These are phyloP conservation scores for Aspergillus ochraceoroseus DNA, from an alignment of 2,329 filamentous ascomycete species.

Conservation along the genomic window DNA sequence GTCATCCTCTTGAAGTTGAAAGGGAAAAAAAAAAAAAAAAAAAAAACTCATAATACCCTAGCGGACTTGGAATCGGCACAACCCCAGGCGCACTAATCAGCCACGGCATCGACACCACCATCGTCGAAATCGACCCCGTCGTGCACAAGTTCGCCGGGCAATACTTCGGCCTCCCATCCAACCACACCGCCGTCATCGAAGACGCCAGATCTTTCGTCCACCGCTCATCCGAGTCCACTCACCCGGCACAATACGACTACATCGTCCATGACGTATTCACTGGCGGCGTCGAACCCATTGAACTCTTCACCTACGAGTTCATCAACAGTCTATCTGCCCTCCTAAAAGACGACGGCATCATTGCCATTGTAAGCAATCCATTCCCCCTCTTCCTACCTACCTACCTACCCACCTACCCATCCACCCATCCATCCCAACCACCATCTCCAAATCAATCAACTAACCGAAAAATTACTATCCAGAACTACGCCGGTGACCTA, in stretches of 20 bases:
- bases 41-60: slow-evolving; percentile 33
- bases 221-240: slow-evolving; percentile 47
- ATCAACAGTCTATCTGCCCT: slow-evolving; percentile 64
- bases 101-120: slow-evolving; percentile 86
- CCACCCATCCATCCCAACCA: not conserved
- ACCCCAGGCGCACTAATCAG: slow-evolving; percentile 79
- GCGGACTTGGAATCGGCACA: slow-evolving; percentile 87
- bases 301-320: slow-evolving; percentile 84
- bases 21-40: not conserved
- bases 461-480: slow-evolving; percentile 41
- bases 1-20: not conserved
- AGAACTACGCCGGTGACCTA: slow-evolving; percentile 95
- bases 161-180: slow-evolving; percentile 73
- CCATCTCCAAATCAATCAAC: slow-evolving; percentile 8
- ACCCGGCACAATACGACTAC: slow-evolving; percentile 65
- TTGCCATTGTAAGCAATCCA: slow-evolving; percentile 71
- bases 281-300: slow-evolving; percentile 83
- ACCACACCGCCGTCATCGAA: slow-evolving; percentile 73
- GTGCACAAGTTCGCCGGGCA: slow-evolving; percentile 77
- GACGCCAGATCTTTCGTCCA: slow-evolving; percentile 71
- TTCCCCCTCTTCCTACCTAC: not conserved
- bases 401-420: not conserved
- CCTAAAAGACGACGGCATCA: slow-evolving; percentile 70
- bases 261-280: slow-evolving; percentile 98
- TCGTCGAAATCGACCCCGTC: slow-evolving; percentile 88